Evolutionary conservation across 352 stramenopile genomes (phyloP), one percentile per base, ranked within the genome.

Genomic region (Aphanomyces invadans): DNA sequence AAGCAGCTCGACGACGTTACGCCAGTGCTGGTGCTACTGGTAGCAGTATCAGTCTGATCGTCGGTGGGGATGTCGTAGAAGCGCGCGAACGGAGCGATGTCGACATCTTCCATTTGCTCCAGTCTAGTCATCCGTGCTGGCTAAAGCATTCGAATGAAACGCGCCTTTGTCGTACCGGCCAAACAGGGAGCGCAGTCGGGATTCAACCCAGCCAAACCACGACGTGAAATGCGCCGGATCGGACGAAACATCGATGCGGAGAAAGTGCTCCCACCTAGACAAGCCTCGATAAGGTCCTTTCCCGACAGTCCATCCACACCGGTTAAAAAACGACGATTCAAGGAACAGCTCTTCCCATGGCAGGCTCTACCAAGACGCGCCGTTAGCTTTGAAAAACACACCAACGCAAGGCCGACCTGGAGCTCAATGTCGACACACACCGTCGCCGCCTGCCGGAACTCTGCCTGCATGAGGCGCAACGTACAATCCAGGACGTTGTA

Each of bases 401-500:
- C n/a, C n/a, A 19, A 19, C 39, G 39, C 39, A 46, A 42, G 36
- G 7, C 55, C 38, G 26, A 26, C 86, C 78, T 93, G 92, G 23
- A 80, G 79, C 53, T 94, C 88, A 56, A 96, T 93, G 26, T 90
- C 75, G 2, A 90, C 73, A 5, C 76, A 89, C n/a, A 75, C 68
- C 21, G 77, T 73, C 21, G 85, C 77, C 0, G 75, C 85, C 39
- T 81, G 81, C 10, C 65, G 75, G 52, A 98, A 87, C 72, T 98
- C 95, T 3, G 86, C 71, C 68, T 96, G 91, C 15, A 99, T 83
- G 32, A 97, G 86, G 28, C 83, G 79, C 5, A 97, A 74, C 29
- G 97, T 97, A 3, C 89, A 91, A 17, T 84, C 69, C 63, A 92
- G 88, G 23, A 99, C 94, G 73, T 98, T 99, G 76, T 98, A 99